Percentiles rank a stretch among this genome's conserved stretches.
Evolutionary conservation across 176 grass and related monocot genomes (phyloP).

Genomic region (Coix lacrymajobi): DNA sequence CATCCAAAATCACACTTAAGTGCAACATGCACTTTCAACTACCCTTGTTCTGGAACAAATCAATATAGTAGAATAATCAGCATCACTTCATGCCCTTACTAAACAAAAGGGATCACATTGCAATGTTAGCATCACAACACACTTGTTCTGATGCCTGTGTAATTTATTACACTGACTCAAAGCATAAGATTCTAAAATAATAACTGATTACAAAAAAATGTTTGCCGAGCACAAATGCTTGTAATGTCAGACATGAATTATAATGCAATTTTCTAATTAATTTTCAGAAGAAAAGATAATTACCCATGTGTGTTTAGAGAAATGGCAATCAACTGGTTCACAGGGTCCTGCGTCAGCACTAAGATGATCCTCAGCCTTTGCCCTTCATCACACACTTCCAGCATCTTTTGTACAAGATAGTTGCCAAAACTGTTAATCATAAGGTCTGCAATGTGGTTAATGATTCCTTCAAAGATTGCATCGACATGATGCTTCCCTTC

Average conservation of each 20-base stretch:
- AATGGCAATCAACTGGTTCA: slow-evolving; percentile 44
- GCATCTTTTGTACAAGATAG: slow-evolving; percentile 82
- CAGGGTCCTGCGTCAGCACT: slow-evolving; percentile 49
- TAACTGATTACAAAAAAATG: too few relatives aligned
- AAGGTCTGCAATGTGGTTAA: slow-evolving; percentile 61
- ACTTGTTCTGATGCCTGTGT: background rate
- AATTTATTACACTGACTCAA: background rate
- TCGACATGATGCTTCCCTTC: slow-evolving; percentile 59
- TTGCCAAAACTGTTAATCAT: slow-evolving; percentile 76
- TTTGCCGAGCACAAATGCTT: background rate
- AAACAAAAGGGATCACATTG: background rate
- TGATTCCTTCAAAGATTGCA: slow-evolving; percentile 63
- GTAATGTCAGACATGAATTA: background rate
- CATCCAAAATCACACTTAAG: too few relatives aligned
- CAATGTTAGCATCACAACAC: background rate
- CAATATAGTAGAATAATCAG: slow-evolving; percentile 25
- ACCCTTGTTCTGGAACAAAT: slow-evolving; percentile 84
- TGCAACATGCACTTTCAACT: too few relatives aligned
- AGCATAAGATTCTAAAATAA: slow-evolving; percentile 11
- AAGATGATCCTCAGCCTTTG: slow-evolving; percentile 52
- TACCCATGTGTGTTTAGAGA: slow-evolving; percentile 88
- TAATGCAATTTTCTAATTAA: background rate
- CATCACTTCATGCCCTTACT: background rate
- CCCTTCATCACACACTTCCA: slow-evolving; percentile 71
- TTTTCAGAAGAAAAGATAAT: slow-evolving; percentile 18